Evolutionary conservation across 768 basidiomycete species (phyloP), one percentile per base, ranked within the genome.

Genomic region (Exsudoporus frostii): DNA sequence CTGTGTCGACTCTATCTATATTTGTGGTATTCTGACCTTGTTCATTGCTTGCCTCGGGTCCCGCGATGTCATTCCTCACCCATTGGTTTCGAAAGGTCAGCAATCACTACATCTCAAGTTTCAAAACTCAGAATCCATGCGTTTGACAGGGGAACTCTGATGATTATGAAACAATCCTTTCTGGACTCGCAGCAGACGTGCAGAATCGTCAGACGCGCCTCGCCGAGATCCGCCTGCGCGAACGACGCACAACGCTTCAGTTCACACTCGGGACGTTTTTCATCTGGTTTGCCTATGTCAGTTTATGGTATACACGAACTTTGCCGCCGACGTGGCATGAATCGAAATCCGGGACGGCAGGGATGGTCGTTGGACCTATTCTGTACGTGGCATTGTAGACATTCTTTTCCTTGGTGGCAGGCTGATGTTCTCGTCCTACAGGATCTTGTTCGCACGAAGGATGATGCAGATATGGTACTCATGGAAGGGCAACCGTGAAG

Each of bases 401-500:
- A 9, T 45, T 33, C 38, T 27, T 53, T n/a, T 37, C 24, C 20
- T 51, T 6, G 7, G 33, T 51, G 22, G 24, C 33, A 11, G n/a
- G 37, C 55, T 59, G 22, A 59, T 36, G 19, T 4, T 34, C 4
- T 10, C 20, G 20, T 27, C 19, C 49, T 44, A 47, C 67, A 84
- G 88, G 19, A 84, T 91, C 33, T 69, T 92, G 44, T 91, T 92
- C 64, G 81, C 84, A 15, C 79, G 91, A 32, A 74, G 91, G 36
- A 85, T 92, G 50, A 86, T 92, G 51, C 88, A 92, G 66, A 77
- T 86, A 53, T 92, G 89, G 90, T 93, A 91, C 62, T 80, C 79
- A 20, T 77, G 86, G 51, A 92, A 84, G 61, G 91, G 87, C 3
- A 81, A 88, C 58, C 81, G 80, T 3, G 92, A 92, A 78, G 91